These are phyloP conservation scores for Plasmodium sp. DNA, from an alignment of 169 alveolate species.

Conservation along the genomic window DNA sequence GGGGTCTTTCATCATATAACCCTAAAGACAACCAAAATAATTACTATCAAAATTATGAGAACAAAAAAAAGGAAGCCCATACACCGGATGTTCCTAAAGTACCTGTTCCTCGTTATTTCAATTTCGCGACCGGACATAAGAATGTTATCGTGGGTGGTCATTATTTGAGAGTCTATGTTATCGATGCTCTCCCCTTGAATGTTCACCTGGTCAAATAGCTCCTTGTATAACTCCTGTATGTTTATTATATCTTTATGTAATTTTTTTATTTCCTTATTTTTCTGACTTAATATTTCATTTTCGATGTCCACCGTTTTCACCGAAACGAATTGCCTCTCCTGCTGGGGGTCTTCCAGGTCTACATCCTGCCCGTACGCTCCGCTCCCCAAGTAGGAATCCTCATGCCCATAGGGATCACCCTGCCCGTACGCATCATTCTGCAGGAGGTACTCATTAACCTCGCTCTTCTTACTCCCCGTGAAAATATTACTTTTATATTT, in stretches of 20 bases:
- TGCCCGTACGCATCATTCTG: slow-evolving; percentile 17
- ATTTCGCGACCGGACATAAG: slow-evolving; percentile 53
- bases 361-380: not conserved
- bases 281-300: slow-evolving; percentile 67
- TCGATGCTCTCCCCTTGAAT: slow-evolving; percentile 69
- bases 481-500: slow-evolving; percentile 59
- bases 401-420: not conserved
- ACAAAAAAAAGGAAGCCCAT: slow-evolving; percentile 12
- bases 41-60: slow-evolving; percentile 25
- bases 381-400: not conserved
- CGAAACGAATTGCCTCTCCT: slow-evolving; percentile 46
- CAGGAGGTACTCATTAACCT: slow-evolving; percentile 35
- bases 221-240: slow-evolving; percentile 67
- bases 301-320: slow-evolving; percentile 62
- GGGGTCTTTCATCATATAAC: slow-evolving; percentile 4
- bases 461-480: slow-evolving; percentile 36
- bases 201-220: slow-evolving; percentile 62
- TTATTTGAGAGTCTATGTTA: slow-evolving; percentile 64
- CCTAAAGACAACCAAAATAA: slow-evolving; percentile 48
- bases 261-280: slow-evolving; percentile 72
- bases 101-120: slow-evolving; percentile 66
- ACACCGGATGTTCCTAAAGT: slow-evolving; percentile 53
- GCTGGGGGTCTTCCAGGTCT: not conserved
- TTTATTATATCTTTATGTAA: slow-evolving; percentile 69
- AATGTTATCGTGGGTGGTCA: slow-evolving; percentile 65